These are phyloP conservation scores for Wickerhamomyces pijperi DNA, from an alignment of 805 yeast genomes.

Conservation along the genomic window DNA sequence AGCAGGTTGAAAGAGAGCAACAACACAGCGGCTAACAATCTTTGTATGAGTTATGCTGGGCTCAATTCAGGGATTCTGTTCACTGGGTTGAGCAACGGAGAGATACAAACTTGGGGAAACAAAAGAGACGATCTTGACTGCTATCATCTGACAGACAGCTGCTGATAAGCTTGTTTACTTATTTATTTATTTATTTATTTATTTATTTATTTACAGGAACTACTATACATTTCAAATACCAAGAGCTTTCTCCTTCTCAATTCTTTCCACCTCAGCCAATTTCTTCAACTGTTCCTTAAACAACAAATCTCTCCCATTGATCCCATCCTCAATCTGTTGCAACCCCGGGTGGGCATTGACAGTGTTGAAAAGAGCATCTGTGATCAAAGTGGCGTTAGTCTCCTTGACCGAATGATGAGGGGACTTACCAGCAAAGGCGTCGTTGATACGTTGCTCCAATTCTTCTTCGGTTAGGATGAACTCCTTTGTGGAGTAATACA, in stretches of 20 bases:
- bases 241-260: no score
- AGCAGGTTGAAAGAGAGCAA: conserved; percentile 36
- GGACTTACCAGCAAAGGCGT: conserved; percentile 30
- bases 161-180: no score
- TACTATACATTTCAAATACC: no score
- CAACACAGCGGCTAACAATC: no score
- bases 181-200: no score
- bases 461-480: conserved; percentile 68
- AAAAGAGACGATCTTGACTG: neutral
- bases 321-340: conserved; percentile 23
- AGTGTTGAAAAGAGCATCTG: conserved; percentile 27
- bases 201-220: no score
- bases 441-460: conserved; percentile 44
- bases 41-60: conserved; percentile 40
- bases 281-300: conserved; percentile 17
- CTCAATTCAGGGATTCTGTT: conserved; percentile 15
- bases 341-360: conserved; percentile 24
- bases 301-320: conserved; percentile 21
- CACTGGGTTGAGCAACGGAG: neutral
- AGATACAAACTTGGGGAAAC: neutral
- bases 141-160: no score
- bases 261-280: conserved; percentile 4
- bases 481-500: conserved; percentile 59
- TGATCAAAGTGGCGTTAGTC: conserved; percentile 7
- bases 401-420: conserved; percentile 3